Evolutionary conservation across 345 rosid species (phyloP), one percentile per base, ranked within the genome.

Genomic region (Diplotaxis tenuifolia): DNA sequence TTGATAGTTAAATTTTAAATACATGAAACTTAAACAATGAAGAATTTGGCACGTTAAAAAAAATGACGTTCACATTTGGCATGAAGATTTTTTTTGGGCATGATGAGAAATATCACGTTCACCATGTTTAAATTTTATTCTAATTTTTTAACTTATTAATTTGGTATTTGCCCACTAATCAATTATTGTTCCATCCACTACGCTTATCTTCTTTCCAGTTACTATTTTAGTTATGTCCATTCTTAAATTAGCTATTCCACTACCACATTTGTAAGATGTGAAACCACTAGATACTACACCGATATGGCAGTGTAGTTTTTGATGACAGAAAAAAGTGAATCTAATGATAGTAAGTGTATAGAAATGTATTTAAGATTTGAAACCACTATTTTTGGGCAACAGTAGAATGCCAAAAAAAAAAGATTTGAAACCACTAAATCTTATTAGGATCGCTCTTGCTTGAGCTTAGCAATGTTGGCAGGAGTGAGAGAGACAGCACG

Each of bases 261-360:
- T 59, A 60, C 25, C 25, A 45, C 38, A 25, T n/a, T 64, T 9
- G 16, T 45, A 25, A 45, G 23, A 64, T 15, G 18, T 45, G 55
- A 64, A 15, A 64, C 56, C 54, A 63, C 22, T 70, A 47, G 20
- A n/a, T 29, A 62, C 15, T 52, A 52, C 40, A 62, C 54, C 38
- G 12, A 53, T 54, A 63, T 63, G 63, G 22, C 4, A 25, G 22
- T 40, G 10, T 27, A 19, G 15, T 4, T 11, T 28, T 38, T 19
- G 18, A 73, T 29, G 25, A 57, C 29, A 6, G 12, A 4, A 28
- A 10, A 55, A 73, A 45, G 50, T 14, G 27, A 65, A 42, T n/a
- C 10, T 28, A 73, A 40, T 23, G 29, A 14, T 0, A 20, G 45
- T 38, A 10, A 56, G 38, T 4, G 10, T 68, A 11, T 8, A 55